Conservation (phyloP, 1,139 yeast species). For the Hansenula anomala region DNA sequence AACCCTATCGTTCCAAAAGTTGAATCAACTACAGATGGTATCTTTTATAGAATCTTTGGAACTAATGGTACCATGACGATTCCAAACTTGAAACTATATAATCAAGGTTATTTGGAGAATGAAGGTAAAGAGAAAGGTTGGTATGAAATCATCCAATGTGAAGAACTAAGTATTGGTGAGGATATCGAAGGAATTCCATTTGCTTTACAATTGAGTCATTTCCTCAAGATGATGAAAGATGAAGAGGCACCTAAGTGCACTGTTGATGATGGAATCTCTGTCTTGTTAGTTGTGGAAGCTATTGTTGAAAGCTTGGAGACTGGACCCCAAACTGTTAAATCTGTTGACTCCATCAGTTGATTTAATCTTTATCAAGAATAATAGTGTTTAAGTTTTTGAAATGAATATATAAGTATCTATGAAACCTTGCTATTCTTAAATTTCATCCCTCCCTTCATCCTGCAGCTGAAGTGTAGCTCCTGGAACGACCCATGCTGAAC, state of each 20-base stretch:
- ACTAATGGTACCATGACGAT: conserved; percentile 11
- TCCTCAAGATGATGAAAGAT: conserved; percentile 8
- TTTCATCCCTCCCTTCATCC: too few species aligned
- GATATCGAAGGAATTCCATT: conserved; percentile 10
- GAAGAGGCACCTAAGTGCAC: conserved; percentile 10
- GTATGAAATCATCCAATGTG: conserved; percentile 11
- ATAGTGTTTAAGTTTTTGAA: too few species aligned
- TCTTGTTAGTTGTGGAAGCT: conserved; percentile 12
- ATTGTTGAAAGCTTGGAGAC: conserved; percentile 9
- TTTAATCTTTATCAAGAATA: too few species aligned
- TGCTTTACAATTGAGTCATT: conserved; percentile 12
- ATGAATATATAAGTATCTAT: too few species aligned
- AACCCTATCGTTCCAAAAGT: conserved; percentile 13
- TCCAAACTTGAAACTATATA: conserved; percentile 12
- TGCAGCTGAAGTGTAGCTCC: too few species aligned
- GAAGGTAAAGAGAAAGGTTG: conserved; percentile 6
- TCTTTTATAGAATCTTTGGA: conserved; percentile 15
- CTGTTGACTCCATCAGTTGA: too few species aligned
- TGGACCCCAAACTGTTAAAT: conserved; percentile 1
- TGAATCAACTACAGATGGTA: conserved; percentile 7
- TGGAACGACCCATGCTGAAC: too few species aligned
- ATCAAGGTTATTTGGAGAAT: conserved; percentile 7
- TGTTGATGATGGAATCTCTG: conserved; percentile 12
- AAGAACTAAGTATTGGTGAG: conserved; percentile 6
- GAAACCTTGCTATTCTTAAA: too few species aligned